phyloP scores from a whole-genome alignment of 306 rosid genomes.

The Quillaja saponaria region DNA sequence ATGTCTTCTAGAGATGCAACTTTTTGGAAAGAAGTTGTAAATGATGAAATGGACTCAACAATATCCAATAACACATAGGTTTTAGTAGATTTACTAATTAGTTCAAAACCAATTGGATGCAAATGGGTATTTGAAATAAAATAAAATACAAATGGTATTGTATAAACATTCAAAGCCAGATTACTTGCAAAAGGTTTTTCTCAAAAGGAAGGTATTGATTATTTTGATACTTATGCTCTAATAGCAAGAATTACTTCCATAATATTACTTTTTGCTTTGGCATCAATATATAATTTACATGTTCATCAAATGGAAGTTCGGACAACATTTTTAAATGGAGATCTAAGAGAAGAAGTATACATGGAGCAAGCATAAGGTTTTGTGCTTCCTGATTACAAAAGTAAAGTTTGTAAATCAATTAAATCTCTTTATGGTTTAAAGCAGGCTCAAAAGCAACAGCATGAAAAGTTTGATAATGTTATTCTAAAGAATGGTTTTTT shows the following conservation, averaged over 20 bases:
- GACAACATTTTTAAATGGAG: not conserved
- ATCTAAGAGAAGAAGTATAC: not conserved
- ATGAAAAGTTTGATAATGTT: no score
- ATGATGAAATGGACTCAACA: not conserved
- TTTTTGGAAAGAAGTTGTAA: not conserved
- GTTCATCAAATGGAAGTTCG: not conserved
- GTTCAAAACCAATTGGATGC: not conserved
- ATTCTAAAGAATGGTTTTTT: no score
- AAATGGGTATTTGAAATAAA: constrained; percentile 1
- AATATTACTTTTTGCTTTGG: not conserved
- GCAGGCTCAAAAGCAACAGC: no score
- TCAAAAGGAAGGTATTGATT: not conserved
- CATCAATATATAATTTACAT: not conserved
- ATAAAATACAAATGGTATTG: not conserved
- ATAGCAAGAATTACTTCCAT: not conserved
- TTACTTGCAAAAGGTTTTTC: not conserved
- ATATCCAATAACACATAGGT: not conserved
- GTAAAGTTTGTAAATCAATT: not conserved
- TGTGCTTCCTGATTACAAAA: not conserved
- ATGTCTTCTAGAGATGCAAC: not conserved
- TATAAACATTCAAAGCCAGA: not conserved
- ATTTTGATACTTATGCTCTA: not conserved
- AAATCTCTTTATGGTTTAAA: no score
- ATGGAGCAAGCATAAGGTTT: not conserved
- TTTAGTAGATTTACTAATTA: not conserved